Conservation (phyloP, 306 rosid genomes). For the Prunus salicina region DNA sequence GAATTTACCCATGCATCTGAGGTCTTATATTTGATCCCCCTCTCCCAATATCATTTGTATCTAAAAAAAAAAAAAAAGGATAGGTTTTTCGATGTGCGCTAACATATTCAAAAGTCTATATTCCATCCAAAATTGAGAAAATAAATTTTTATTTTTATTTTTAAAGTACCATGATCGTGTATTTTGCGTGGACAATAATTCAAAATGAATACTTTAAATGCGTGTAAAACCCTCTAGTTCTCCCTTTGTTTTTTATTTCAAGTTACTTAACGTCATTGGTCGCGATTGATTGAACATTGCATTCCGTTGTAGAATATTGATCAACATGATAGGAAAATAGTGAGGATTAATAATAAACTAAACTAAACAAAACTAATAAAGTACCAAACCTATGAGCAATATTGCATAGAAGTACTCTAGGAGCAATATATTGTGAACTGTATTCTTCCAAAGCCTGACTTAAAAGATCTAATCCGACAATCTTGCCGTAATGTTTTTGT, state of each 20-base stretch:
- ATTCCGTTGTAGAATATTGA: background rate
- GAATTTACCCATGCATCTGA: no score
- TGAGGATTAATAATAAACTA: background rate
- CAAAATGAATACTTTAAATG: background rate
- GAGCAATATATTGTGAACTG: background rate
- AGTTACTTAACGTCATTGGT: constrained; percentile 12
- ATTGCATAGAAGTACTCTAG: background rate
- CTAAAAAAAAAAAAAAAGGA: no score
- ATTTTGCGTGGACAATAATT: background rate
- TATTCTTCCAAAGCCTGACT: background rate
- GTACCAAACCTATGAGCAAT: background rate
- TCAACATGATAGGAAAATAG: background rate
- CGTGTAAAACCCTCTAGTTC: background rate
- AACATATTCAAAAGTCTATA: no score
- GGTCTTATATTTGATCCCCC: no score
- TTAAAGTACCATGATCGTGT: rapidly evolving
- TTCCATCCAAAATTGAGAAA: background rate
- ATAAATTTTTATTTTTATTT: background rate
- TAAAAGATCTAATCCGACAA: background rate
- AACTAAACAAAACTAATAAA: background rate
- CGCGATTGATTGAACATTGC: background rate
- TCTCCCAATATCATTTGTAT: no score
- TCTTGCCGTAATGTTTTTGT: constrained; percentile 16
- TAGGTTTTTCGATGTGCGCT: background rate
- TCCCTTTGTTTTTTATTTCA: background rate